phyloP scores from a whole-genome alignment of 768 basidiomycete species.

The Kwoniella heveanensis region DNA sequence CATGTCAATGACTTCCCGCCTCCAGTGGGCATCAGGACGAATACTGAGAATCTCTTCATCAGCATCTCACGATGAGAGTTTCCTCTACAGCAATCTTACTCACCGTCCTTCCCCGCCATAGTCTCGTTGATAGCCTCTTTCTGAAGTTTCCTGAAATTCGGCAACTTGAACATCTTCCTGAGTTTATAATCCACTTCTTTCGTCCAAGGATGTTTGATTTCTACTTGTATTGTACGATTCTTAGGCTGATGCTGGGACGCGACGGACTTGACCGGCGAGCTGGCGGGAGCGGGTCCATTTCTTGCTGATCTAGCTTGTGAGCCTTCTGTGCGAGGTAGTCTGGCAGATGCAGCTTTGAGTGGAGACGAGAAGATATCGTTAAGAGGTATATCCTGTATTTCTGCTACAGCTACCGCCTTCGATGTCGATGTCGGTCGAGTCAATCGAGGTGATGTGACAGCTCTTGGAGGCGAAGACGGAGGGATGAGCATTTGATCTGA shows the following conservation, averaged over 20 bases:
- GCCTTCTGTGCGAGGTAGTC: constrained; percentile 16
- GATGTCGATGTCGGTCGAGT: neutral
- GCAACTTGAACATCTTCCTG: constrained; percentile 65
- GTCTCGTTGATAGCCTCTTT: constrained; percentile 80
- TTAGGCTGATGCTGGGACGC: neutral
- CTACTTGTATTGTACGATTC: constrained; percentile 26
- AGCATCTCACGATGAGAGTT: neutral
- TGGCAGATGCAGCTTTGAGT: neutral
- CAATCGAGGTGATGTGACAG: constrained; percentile 21
- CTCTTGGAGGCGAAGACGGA: constrained; percentile 30
- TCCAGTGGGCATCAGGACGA: constrained; percentile 95
- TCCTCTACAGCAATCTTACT: constrained; percentile 5
- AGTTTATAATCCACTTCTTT: constrained; percentile 65
- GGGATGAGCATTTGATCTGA: constrained; percentile 28
- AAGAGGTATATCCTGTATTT: constrained; percentile 32
- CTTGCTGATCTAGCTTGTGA: constrained; percentile 16
- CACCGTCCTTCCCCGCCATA: constrained; percentile 70
- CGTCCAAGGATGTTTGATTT: constrained; percentile 50
- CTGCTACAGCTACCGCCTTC: constrained; percentile 19
- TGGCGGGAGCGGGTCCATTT: constrained; percentile 26
- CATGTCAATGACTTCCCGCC: constrained; percentile 88
- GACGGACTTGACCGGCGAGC: constrained; percentile 13
- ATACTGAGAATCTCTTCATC: constrained; percentile 61
- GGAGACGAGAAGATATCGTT: constrained; percentile 31
- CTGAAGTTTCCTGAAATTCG: constrained; percentile 77